Evolutionary conservation across 2,329 filamentous ascomycete genomes (phyloP).

Genomic region (Pleomassaria siparia): DNA sequence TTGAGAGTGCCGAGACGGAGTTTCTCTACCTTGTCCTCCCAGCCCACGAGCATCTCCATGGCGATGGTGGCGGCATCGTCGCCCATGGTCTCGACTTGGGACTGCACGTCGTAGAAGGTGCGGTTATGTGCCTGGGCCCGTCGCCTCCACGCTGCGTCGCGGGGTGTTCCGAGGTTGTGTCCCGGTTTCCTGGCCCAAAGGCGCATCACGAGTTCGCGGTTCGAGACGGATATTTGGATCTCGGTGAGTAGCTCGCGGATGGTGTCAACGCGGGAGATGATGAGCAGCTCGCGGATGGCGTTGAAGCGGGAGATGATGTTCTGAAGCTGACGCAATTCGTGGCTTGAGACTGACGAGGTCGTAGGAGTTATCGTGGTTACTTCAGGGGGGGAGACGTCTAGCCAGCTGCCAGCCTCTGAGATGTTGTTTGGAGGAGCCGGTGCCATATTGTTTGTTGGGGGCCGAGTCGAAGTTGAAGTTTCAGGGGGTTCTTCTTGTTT

Average conservation of each 20-base stretch:
- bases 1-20: neutral
- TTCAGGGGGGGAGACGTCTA: neutral
- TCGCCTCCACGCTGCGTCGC: neutral
- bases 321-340: too few species aligned
- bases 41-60: neutral
- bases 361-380: neutral
- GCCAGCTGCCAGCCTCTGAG: neutral
- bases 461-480: too few species aligned
- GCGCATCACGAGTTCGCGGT: neutral
- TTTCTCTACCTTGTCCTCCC: neutral
- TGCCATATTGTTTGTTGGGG: too few species aligned
- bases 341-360: too few species aligned
- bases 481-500: too few species aligned
- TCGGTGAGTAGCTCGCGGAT: neutral
- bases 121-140: neutral
- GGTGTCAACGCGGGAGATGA: neutral
- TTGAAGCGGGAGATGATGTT: neutral
- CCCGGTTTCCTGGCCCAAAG: neutral
- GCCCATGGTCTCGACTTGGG: neutral
- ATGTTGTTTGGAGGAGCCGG: neutral
- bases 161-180: neutral
- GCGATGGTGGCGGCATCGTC: neutral
- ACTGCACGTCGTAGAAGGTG: neutral
- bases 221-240: neutral
- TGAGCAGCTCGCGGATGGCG: neutral